Base-by-base conservation (phyloP, 495 filamentous ascomycete species). In the Podospora didyma region DNA sequence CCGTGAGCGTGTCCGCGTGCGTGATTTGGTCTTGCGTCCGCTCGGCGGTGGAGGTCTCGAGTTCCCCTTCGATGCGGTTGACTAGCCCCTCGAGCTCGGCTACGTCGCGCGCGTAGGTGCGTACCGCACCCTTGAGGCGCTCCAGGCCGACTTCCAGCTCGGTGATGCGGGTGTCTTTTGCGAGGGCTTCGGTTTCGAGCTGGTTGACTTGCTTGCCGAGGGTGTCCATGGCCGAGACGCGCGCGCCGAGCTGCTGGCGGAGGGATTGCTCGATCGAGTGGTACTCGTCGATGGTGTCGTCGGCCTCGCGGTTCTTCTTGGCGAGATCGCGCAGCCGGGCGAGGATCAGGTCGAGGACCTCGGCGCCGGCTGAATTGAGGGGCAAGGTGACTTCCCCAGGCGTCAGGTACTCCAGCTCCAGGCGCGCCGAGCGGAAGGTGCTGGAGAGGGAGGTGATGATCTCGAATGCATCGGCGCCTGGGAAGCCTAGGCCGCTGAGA, bases 71-170 rank as follows among this genome's bases (percentile, higher is more conserved):
- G 52, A 90, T 68, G 0, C 66, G 67, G 23, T 70, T 74, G 37
- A 91, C 79, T 7, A 90, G 73, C 2, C 64, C 57, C 65, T 91
- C 86, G 0, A 91, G 76, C 46, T 78, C 73, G 17, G 72, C 72
- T 2, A 89, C 75, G 53, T 95, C 90, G 7, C 76, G 68, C 9
- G 79, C 75, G 62, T 92, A 92, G 12, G 76, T 76, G 17, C 82
- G 75, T 0, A 89, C 76, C 0, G 88, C 86, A 23, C 71, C 63
- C 58, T 80, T 82, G 22, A 92, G 75, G 26, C 82, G 77, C 52
- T 82, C 78, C 52, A 88, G 77, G 24, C 79, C 78, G 11, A 79
- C 59, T 16, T 82, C 77, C 22, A 87, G 78, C 37, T 87, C 85
- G 2, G 75, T 67, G 48, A 82, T 75, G 50, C 82, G 74, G 4